Base-by-base conservation (phyloP, 2,329 filamentous ascomycete species). In the Curvularia hawaiiensis region DNA sequence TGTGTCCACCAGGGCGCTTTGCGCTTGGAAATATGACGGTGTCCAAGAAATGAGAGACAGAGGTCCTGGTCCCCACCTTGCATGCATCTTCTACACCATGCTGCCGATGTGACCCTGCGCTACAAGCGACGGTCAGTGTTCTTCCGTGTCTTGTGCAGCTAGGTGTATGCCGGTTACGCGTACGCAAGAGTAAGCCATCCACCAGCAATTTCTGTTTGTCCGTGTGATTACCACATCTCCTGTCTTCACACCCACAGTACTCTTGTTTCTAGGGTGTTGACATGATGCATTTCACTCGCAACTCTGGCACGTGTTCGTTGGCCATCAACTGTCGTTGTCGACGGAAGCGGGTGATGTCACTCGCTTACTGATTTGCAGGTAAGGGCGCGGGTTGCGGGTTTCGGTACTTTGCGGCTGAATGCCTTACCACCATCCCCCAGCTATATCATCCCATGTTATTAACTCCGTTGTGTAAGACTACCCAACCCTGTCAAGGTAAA, bases 381-480 rank as follows among this genome's bases (percentile, higher is more conserved):
- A 56, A 49, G 53, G 30, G 30, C 12, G 49, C 20, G 22, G 52
- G 61, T 48, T 54, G 39, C 44, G 58, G 54, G 39, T 50, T 50
- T 59, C 63, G 52, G 57, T 52, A 64, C 16, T 18, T 51, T 43
- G 38, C 30, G 31, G 35, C 35, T 38, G 16, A 38, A 18, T 16
- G 14, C 35, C 41, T 56, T 52, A 20, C 35, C 35, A 35, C 12
- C 14, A 35, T 35, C 16, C 35, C 57, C 51, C 46, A 56, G 61
- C 35, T 54, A 60, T 65, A 65, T 58, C 3, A 26, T 43, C 33
- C n/a, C 30, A 40, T 62, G 11, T 61, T 59, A 64, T 61, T 59
- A 64, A 62, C 55, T 38, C 54, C 14, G 10, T n/a, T 35, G 35
- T 51, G 55, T 53, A 49, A 50, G 38, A 38, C 40, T 26, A 26